These are phyloP conservation scores for Pleomassaria siparia DNA, from an alignment of 2,329 filamentous ascomycete genomes.

Conservation along the genomic window DNA sequence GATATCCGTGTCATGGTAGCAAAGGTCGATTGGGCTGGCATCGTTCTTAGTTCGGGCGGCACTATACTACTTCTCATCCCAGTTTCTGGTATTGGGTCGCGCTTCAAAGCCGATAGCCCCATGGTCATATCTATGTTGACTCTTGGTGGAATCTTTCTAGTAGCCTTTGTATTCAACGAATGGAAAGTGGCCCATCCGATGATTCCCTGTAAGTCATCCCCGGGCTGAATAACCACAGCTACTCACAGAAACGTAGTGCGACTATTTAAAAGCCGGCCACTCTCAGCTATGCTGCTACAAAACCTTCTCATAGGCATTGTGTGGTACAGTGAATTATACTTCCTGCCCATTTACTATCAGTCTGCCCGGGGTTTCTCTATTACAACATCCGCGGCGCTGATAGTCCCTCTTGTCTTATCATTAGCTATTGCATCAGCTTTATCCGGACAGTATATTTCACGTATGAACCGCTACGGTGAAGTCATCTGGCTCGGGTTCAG, in stretches of 20 bases:
- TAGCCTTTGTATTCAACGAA: conserved; percentile 57
- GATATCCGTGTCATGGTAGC: conserved; percentile 51
- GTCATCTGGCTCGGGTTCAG: conserved; percentile 56
- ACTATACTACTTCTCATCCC: conserved; percentile 65
- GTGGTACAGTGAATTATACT: conserved; percentile 63
- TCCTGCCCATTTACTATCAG: conserved; percentile 63
- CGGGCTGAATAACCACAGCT: neutral
- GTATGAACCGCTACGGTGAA: conserved; percentile 59
- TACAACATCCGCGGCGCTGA: conserved; percentile 52
- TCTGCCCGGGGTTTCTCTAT: conserved; percentile 54
- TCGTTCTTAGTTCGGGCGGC: conserved; percentile 56
- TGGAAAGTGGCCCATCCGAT: conserved; percentile 60
- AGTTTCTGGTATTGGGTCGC: conserved; percentile 61
- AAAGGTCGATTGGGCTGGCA: conserved; percentile 62
- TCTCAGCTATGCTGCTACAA: conserved; percentile 59
- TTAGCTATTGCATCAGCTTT: conserved; percentile 52
- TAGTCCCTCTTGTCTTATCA: conserved; percentile 49
- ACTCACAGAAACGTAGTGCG: conserved; percentile 38
- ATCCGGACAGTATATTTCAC: conserved; percentile 61
- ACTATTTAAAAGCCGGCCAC: conserved; percentile 57
- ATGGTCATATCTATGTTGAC: conserved; percentile 63
- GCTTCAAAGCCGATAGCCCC: conserved; percentile 58
- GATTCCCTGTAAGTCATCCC: conserved; percentile 50
- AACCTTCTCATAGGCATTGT: conserved; percentile 62
- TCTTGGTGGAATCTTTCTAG: conserved; percentile 50